Percentiles rank a stretch among this genome's conserved stretches.
Evolutionary conservation across 345 rosid species (phyloP).

Genomic region (Angophora floribunda): DNA sequence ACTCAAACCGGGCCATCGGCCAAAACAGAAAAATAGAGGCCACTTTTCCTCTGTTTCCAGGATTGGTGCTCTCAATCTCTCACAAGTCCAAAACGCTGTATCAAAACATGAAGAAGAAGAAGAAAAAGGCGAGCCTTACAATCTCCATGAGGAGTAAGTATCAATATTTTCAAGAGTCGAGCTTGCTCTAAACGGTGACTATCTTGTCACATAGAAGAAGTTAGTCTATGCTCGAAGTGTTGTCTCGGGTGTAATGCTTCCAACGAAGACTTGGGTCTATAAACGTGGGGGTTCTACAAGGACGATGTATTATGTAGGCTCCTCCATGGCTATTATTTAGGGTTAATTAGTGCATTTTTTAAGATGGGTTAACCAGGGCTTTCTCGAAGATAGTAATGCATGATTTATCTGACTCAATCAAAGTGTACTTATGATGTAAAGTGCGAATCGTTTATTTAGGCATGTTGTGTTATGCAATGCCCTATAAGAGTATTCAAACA

Average conservation of each 20-base stretch:
- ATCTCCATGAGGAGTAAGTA: not conserved
- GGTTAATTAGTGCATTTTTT: not conserved
- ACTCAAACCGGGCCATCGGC: rapidly evolving
- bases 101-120: not conserved
- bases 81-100: not conserved
- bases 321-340: not conserved
- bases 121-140: not conserved
- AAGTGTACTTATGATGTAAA: too few species aligned
- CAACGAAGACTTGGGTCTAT: not conserved
- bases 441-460: not conserved
- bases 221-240: not conserved
- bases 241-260: not conserved
- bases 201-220: not conserved
- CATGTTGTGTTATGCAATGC: not conserved
- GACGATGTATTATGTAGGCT: not conserved
- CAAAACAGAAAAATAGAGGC: not conserved
- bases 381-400: not conserved
- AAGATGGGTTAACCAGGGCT: not conserved
- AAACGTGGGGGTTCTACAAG: not conserved
- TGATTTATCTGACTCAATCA: not conserved
- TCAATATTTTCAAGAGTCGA: not conserved
- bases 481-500: too few species aligned
- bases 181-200: not conserved
- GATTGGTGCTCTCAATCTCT: not conserved
- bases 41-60: not conserved